These are phyloP conservation scores for Lasiodiplodia gonubiensis DNA, from an alignment of 2,329 filamentous ascomycete species.

Conservation along the genomic window DNA sequence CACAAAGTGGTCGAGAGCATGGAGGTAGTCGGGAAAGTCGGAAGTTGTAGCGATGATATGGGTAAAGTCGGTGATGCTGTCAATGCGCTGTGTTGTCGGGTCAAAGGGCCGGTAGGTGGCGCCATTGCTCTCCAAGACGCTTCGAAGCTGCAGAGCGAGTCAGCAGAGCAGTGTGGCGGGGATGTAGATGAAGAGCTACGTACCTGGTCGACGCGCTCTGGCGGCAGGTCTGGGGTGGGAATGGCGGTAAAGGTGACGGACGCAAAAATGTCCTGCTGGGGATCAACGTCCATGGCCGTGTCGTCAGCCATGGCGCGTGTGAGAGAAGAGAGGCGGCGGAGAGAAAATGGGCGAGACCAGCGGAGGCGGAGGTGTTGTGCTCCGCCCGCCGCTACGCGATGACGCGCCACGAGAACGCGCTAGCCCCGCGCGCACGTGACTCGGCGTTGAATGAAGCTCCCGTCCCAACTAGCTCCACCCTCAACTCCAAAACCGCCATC, in stretches of 20 bases:
- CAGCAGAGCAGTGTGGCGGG: constrained; percentile 30
- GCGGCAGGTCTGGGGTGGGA: constrained; percentile 45
- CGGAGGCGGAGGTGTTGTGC: constrained; percentile 2
- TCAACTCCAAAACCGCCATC: not conserved
- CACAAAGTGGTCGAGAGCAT: constrained; percentile 76
- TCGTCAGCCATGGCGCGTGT: constrained; percentile 17
- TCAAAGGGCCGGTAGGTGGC: constrained; percentile 54
- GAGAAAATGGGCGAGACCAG: not conserved
- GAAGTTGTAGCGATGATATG: constrained; percentile 78
- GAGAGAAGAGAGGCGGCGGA: not conserved
- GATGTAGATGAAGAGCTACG: constrained; percentile 1
- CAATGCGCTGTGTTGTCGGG: constrained; percentile 46
- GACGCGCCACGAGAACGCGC: constrained; percentile 20
- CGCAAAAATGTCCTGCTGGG: constrained; percentile 41
- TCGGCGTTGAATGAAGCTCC: not conserved
- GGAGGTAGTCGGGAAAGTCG: constrained; percentile 87
- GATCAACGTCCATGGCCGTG: constrained; percentile 32
- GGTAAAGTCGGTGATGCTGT: constrained; percentile 56
- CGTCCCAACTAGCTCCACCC: not conserved
- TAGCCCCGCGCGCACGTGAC: constrained; percentile 9
- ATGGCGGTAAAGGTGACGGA: constrained; percentile 51
- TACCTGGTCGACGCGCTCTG: constrained; percentile 39
- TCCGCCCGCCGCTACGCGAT: not conserved
- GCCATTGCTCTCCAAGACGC: constrained; percentile 54
- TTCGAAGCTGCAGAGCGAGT: constrained; percentile 49